phyloP scores from a whole-genome alignment of 208 protist genomes.

The Trypanosoma conorhini region DNA sequence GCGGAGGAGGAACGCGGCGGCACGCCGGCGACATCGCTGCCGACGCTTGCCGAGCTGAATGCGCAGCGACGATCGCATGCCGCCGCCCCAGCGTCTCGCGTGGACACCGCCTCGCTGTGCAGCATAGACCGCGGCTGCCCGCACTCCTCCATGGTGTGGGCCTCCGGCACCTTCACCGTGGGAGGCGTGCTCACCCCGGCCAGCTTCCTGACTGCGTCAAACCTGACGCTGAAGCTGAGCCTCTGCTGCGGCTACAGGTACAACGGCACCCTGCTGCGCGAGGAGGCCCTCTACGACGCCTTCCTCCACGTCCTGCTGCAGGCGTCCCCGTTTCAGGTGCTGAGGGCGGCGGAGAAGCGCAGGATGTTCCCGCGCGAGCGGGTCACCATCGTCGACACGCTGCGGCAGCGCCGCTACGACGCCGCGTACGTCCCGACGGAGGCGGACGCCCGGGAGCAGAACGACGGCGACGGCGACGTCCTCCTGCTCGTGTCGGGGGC shows the following conservation, averaged over 20 bases:
- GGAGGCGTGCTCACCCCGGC: slow-evolving; percentile 58
- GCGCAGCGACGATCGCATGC: background rate
- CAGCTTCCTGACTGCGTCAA: slow-evolving; percentile 49
- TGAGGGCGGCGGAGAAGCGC: slow-evolving; percentile 58
- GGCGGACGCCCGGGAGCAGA: slow-evolving; percentile 36
- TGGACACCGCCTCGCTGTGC: slow-evolving; percentile 31
- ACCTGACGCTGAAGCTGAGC: slow-evolving; percentile 68
- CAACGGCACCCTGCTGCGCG: slow-evolving; percentile 59
- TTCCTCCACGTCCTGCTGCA: slow-evolving; percentile 77
- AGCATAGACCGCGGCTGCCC: slow-evolving; percentile 62
- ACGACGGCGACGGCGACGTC: slow-evolving; percentile 87
- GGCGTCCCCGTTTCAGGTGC: slow-evolving; percentile 76
- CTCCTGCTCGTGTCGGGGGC: slow-evolving; percentile 70
- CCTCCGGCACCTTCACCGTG: slow-evolving; percentile 71
- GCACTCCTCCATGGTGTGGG: slow-evolving; percentile 76
- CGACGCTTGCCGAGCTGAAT: slow-evolving; percentile 11
- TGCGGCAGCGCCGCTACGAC: slow-evolving; percentile 39
- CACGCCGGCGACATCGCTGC: background rate
- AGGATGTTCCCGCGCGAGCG: slow-evolving; percentile 59
- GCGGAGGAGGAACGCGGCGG: background rate
- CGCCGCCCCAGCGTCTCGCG: background rate
- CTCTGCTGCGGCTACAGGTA: slow-evolving; percentile 86
- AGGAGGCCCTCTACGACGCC: slow-evolving; percentile 53
- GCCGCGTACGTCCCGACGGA: slow-evolving; percentile 33
- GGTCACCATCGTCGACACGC: slow-evolving; percentile 45